Percentiles rank a stretch among this genome's conserved stretches.
Evolutionary conservation across 2,329 filamentous ascomycete species (phyloP).

Genomic region (Hirsutella minnesotensis): DNA sequence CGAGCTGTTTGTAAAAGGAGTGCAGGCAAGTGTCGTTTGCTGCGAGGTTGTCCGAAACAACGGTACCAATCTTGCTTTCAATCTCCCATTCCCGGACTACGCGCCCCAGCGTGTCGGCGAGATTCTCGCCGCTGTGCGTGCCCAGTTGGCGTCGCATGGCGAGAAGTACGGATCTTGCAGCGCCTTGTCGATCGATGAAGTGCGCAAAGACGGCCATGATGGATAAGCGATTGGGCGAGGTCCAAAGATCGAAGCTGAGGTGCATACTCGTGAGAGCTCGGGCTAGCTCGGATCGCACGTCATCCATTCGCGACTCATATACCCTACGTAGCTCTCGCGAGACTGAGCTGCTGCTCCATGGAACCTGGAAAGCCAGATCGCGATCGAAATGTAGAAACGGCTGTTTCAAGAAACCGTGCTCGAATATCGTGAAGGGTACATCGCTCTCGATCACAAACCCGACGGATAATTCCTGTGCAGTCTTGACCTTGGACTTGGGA

Average conservation of each 20-base stretch:
- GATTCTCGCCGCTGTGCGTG: too few species aligned
- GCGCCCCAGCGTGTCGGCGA: too few species aligned
- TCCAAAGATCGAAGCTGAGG: constrained; percentile 1
- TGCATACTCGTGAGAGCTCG: neutral
- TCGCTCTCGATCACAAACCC: neutral
- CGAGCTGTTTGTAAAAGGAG: neutral
- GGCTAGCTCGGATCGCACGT: neutral
- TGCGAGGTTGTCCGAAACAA: too few species aligned
- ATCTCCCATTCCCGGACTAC: too few species aligned
- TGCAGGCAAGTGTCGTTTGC: neutral
- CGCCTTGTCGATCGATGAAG: too few species aligned
- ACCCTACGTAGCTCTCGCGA: neutral
- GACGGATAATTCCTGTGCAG: neutral
- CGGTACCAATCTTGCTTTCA: too few species aligned
- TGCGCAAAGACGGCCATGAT: constrained; percentile 1
- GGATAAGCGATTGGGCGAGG: neutral
- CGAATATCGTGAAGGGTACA: neutral
- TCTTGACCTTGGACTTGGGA: neutral
- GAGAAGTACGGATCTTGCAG: too few species aligned
- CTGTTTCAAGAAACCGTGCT: neutral
- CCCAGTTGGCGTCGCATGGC: too few species aligned
- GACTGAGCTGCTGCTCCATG: neutral
- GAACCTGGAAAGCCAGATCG: neutral
- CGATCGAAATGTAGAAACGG: neutral
- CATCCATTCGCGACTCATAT: neutral